Percentiles rank a stretch among this genome's conserved stretches.
These are phyloP conservation scores for Chlorella sp. DNA, from an alignment of 139 green algal species.

Conservation along the genomic window DNA sequence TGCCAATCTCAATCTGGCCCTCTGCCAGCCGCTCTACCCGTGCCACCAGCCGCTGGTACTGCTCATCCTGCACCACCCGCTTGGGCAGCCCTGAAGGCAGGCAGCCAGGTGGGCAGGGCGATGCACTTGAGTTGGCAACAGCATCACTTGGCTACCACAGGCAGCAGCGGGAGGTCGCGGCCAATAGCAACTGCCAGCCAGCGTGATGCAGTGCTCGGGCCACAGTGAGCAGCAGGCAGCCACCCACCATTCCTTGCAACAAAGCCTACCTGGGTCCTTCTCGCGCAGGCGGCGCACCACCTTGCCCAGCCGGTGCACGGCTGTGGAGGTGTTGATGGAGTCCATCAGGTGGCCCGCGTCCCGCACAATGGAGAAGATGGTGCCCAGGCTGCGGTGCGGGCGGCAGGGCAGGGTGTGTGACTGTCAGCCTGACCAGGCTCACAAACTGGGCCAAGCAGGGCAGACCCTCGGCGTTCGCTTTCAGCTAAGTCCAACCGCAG, in stretches of 20 bases:
- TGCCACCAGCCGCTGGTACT: conserved; percentile 42
- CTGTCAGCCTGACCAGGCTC: neutral
- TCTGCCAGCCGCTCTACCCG: conserved; percentile 48
- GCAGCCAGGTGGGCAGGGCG: neutral
- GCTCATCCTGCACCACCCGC: conserved; percentile 9
- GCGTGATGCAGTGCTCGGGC: no score
- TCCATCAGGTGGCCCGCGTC: conserved; percentile 55
- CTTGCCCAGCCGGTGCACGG: conserved; percentile 74
- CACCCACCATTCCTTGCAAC: neutral
- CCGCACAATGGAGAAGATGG: conserved; percentile 59
- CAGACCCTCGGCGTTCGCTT: no score
- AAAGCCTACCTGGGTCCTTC: neutral
- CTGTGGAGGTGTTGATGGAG: conserved; percentile 75
- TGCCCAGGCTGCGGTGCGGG: conserved; percentile 17
- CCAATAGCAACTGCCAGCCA: no score
- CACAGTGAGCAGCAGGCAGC: neutral
- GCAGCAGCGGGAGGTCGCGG: no score
- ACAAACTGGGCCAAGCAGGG: neutral
- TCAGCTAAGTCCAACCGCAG: no score
- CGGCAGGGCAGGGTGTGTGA: neutral
- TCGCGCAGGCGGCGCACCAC: conserved; percentile 38
- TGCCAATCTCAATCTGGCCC: conserved; percentile 40
- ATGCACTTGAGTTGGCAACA: neutral
- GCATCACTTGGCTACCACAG: neutral
- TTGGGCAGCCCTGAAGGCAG: neutral